A percentile compares a stretch with the other conserved stretches of the same genome.
Evolutionary conservation across 176 grass and related monocot genomes (phyloP).

Genomic region (Oryza nivara): DNA sequence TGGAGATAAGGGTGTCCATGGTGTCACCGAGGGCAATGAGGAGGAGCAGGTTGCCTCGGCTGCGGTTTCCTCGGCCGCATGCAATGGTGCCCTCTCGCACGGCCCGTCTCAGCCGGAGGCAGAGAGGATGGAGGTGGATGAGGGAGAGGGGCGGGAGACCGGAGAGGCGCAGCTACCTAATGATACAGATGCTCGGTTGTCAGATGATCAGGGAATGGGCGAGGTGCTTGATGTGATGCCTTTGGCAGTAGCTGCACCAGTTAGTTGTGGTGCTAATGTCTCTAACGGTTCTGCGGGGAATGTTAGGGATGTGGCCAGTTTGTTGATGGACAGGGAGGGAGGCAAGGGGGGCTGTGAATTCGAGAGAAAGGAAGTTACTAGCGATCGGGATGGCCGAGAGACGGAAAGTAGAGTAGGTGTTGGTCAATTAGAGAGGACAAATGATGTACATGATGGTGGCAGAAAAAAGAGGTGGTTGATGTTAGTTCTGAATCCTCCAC

Average conservation of each 20-base stretch:
- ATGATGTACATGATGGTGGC: slow-evolving; percentile 10
- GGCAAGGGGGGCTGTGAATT: background rate
- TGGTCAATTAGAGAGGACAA: slow-evolving; percentile 26
- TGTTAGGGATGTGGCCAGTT: background rate
- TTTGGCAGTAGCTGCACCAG: background rate
- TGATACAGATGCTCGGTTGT: background rate
- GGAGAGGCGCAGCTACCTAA: background rate
- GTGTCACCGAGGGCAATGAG: background rate
- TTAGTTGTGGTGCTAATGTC: background rate
- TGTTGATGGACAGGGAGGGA: background rate
- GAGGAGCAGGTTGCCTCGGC: background rate
- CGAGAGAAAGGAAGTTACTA: background rate
- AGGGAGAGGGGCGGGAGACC: background rate
- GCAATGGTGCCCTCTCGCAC: background rate
- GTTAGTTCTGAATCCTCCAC: slow-evolving; percentile 48
- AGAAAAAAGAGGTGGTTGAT: slow-evolving; percentile 51
- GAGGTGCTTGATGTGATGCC: background rate
- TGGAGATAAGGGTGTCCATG: background rate
- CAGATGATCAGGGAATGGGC: slow-evolving; percentile 4
- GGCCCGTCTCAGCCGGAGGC: background rate
- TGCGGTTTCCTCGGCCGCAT: background rate
- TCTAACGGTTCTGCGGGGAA: slow-evolving; percentile 7
- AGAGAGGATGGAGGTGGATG: background rate
- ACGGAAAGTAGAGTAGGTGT: background rate
- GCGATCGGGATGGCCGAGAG: slow-evolving; percentile 11